phyloP scores from a whole-genome alignment of 2,329 filamentous ascomycete species.

The Cytospora schulzeri region DNA sequence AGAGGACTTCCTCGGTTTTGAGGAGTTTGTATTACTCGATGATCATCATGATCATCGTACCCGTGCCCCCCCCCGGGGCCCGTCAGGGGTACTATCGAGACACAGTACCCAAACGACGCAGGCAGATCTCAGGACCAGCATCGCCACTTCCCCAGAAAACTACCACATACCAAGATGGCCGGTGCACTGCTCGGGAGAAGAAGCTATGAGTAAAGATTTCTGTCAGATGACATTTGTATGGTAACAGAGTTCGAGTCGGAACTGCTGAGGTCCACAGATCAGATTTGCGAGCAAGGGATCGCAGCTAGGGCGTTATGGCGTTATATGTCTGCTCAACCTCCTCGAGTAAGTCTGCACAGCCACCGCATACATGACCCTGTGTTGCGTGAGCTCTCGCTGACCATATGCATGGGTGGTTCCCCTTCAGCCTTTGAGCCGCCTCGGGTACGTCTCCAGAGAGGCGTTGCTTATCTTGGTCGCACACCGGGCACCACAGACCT shows the following conservation, averaged over 20 bases:
- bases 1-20: neutral
- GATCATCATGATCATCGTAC: neutral
- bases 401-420: neutral
- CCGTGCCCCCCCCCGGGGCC: no score
- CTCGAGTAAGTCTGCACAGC: neutral
- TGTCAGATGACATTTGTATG: neutral
- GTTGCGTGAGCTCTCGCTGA: neutral
- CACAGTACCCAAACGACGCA: neutral
- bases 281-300: neutral
- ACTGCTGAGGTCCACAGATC: neutral
- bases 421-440: neutral
- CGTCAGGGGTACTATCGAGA: neutral
- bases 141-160: neutral
- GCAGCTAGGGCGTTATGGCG: neutral
- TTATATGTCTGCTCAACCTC: neutral
- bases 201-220: neutral
- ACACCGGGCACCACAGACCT: no score
- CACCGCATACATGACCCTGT: neutral
- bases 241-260: neutral
- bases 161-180: neutral
- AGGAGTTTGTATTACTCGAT: neutral
- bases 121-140: neutral
- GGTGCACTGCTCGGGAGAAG: neutral
- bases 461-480: no score
- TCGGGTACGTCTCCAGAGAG: neutral